Percentiles rank a stretch among this genome's conserved stretches.
Conservation (phyloP, 306 rosid species). For the Herpetospermum pedunculosum region DNA sequence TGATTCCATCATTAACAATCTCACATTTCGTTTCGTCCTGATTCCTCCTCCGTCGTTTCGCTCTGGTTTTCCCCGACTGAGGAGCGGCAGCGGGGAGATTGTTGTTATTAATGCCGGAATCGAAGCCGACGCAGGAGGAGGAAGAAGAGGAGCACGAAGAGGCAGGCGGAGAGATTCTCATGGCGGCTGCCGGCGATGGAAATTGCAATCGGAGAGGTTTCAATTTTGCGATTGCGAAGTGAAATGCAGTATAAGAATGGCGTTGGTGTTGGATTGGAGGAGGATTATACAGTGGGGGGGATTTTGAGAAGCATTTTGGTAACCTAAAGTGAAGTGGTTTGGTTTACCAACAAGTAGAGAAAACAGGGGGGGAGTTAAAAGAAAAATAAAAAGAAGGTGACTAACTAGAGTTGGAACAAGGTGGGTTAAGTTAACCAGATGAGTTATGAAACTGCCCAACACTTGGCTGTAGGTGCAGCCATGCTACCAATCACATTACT, state of each 20-base stretch:
- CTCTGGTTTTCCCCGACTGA: conserved; percentile 4
- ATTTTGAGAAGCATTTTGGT: conserved; percentile 22
- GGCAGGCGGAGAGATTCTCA: conserved; percentile 67
- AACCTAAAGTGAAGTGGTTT: conserved; percentile 73
- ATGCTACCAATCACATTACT: conserved; percentile 58
- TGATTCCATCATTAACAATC: not conserved
- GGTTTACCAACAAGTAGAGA: conserved; percentile 51
- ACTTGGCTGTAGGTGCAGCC: conserved; percentile 71
- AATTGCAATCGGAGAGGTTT: too few species aligned
- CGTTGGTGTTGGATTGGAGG: not conserved
- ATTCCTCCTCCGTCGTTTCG: conserved; percentile 24
- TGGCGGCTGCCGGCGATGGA: conserved; percentile 8
- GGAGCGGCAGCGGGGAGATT: not conserved
- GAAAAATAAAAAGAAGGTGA: not conserved
- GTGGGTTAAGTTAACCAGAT: conserved; percentile 34
- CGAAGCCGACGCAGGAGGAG: conserved; percentile 18
- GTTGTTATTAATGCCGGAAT: not conserved
- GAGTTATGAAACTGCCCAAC: conserved; percentile 40
- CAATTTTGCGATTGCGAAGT: too few species aligned
- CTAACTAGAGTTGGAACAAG: conserved; percentile 7
- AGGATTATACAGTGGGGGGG: not conserved
- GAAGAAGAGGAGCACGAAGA: conserved; percentile 39
- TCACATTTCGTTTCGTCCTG: conserved; percentile 22
- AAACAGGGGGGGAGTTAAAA: too few species aligned
- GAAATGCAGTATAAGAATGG: not conserved